Percentiles rank a stretch among this genome's conserved stretches.
These are phyloP conservation scores for Pleurotus tuber-regium DNA, from an alignment of 768 basidiomycete genomes.

Conservation along the genomic window DNA sequence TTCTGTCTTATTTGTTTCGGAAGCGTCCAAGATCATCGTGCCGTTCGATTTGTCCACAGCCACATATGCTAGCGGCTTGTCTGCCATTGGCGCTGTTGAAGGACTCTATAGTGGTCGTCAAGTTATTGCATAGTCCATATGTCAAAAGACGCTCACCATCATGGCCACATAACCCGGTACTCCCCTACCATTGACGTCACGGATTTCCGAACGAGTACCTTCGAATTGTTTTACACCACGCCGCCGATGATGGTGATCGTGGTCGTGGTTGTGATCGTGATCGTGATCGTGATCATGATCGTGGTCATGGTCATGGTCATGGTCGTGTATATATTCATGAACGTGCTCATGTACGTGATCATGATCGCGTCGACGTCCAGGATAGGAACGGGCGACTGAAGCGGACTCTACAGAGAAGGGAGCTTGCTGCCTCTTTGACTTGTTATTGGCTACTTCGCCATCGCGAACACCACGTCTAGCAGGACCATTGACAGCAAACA, in stretches of 20 bases:
- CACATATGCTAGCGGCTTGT: slow-evolving; percentile 36
- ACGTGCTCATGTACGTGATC: slow-evolving; percentile 12
- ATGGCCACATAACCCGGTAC: slow-evolving; percentile 47
- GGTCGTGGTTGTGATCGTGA: slow-evolving; percentile 18
- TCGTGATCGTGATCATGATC: slow-evolving; percentile 17
- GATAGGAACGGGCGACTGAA: too few species aligned
- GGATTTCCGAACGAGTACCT: not conserved
- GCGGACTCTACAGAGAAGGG: not conserved
- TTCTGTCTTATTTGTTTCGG: slow-evolving; percentile 42
- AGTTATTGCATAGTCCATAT: slow-evolving; percentile 1
- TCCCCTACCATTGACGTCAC: slow-evolving; percentile 11
- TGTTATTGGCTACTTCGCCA: too few species aligned
- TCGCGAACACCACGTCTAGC: not conserved
- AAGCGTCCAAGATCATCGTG: slow-evolving; percentile 45
- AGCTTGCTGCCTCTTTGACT: not conserved
- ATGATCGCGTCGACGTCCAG: slow-evolving; percentile 2
- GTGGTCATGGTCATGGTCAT: slow-evolving; percentile 24
- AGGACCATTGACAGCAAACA: not conserved
- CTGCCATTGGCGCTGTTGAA: slow-evolving; percentile 12
- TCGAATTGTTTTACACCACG: slow-evolving; percentile 13
- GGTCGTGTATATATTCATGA: slow-evolving; percentile 13
- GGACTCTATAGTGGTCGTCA: not conserved
- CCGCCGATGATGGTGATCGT: slow-evolving; percentile 12
- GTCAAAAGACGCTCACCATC: slow-evolving; percentile 33
- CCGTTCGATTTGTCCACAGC: slow-evolving; percentile 26